Evolutionary conservation across 2,329 filamentous ascomycete species (phyloP).

Genomic region (Moelleriella libera): DNA sequence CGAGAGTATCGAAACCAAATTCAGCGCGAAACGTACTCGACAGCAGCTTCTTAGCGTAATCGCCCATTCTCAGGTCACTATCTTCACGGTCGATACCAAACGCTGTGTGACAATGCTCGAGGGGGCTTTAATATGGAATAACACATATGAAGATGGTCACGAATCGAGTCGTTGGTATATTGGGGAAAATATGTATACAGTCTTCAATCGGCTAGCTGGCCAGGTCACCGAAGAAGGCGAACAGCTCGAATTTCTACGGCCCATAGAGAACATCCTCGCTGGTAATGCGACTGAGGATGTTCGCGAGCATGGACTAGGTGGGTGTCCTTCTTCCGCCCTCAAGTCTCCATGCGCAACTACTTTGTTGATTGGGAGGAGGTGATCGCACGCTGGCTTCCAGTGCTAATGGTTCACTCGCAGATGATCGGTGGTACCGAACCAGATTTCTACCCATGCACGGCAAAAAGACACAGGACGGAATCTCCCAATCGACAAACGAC

Average conservation of each 20-base stretch:
- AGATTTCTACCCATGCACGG: conserved; percentile 53
- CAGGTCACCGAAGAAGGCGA: conserved; percentile 25
- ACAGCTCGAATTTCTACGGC: conserved; percentile 34
- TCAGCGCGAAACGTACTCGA: conserved; percentile 50
- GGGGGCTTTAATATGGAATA: conserved; percentile 46
- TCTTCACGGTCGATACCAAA: conserved; percentile 57
- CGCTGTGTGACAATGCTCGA: conserved; percentile 54
- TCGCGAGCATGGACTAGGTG: conserved; percentile 46
- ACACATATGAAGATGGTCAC: conserved; percentile 21
- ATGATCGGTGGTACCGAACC: conserved; percentile 55
- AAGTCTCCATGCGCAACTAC: background rate
- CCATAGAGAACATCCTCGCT: conserved; percentile 51
- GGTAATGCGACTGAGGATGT: conserved; percentile 46
- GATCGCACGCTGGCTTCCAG: background rate
- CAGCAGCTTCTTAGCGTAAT: conserved; percentile 61
- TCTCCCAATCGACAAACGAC: conserved; percentile 20
- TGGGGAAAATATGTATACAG: conserved; percentile 48
- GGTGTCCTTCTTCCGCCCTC: conserved; percentile 5
- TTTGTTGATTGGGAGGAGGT: background rate
- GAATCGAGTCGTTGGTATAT: conserved; percentile 34
- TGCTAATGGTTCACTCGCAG: conserved; percentile 14
- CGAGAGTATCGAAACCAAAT: conserved; percentile 54
- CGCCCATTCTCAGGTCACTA: conserved; percentile 58
- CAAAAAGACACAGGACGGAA: conserved; percentile 37
- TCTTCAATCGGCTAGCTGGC: conserved; percentile 39